Base-by-base conservation (phyloP, 176 grass and related monocot species). In the Stipa capillata region DNA sequence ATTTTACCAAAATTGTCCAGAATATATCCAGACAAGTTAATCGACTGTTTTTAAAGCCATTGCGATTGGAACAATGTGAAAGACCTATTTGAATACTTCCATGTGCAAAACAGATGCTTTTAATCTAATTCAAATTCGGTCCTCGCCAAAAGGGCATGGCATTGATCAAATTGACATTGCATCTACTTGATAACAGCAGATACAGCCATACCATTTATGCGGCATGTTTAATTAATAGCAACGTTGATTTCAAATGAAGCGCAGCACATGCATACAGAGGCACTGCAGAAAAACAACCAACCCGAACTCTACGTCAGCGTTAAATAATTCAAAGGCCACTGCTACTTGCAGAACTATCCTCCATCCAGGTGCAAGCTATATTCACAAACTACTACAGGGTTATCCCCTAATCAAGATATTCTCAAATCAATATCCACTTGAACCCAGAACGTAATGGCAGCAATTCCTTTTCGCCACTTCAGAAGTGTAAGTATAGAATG, bases 351-450 rank as follows among this genome's bases (percentile, higher is more conserved):
- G 32, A 39, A 37, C 37, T 27, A 60, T 45, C n/a, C 53, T 53
- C 12, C 45, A 29, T 50, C 16, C 29, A 82, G n/a, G 33, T 28
- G 79, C 68, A 24, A 39, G 29, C 34, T 6, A 36, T 55, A 83
- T 24, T 41, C 57, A 37, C 49, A 77, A 47, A 58, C 59, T 67
- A 64, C 21, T 60, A 41, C 60, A 42, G 25, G 41, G 1, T 49
- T 78, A 13, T 63, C 18, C 11, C 40, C 18, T 24, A 2, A 45
- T 62, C 17, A 35, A 52, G 28, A 23, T 63, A 55, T 24, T 33
- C 41, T 77, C n/a, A n/a, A 63, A 60, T 45, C 58, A 77, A 62
- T 48, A 28, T 20, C 40, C 44, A 77, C 15, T 78, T 78, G 74
- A 58, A 77, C 29, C 56, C 25, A 47, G 1, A 64, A 64, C 29